A percentile compares a stretch with the other conserved stretches of the same genome.
Evolutionary conservation across 1,284 basidiomycete genomes (phyloP).

Genomic region (Tremellales sp.): DNA sequence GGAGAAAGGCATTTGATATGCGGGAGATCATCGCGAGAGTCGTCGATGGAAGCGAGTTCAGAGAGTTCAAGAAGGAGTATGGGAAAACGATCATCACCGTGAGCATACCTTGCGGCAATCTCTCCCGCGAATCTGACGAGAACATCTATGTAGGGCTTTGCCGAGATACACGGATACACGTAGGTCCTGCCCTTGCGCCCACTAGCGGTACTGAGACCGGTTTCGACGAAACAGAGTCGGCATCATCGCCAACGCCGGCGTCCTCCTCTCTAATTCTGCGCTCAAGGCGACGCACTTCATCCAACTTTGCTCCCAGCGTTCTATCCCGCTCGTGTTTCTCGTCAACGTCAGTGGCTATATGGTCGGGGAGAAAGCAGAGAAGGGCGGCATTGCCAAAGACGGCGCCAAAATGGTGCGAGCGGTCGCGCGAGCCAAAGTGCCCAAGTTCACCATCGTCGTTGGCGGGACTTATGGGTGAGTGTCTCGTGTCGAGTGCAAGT

Average conservation of each 20-base stretch:
- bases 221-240: conserved; percentile 59
- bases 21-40: conserved; percentile 85
- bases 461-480: conserved; percentile 79
- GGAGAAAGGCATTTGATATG: conserved; percentile 86
- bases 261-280: conserved; percentile 88
- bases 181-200: conserved; percentile 1
- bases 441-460: conserved; percentile 90
- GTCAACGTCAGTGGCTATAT: conserved; percentile 91
- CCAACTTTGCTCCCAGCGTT: conserved; percentile 84
- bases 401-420: conserved; percentile 98
- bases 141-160: conserved; percentile 64
- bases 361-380: conserved; percentile 91
- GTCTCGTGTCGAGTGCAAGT: background rate
- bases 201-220: background rate
- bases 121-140: background rate
- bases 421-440: conserved; percentile 88
- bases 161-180: conserved; percentile 76
- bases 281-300: conserved; percentile 94
- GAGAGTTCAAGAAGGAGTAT: conserved; percentile 95
- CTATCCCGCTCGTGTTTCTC: conserved; percentile 84
- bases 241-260: conserved; percentile 90
- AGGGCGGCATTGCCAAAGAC: conserved; percentile 93
- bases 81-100: conserved; percentile 86
- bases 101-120: conserved; percentile 26
- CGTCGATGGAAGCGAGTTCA: conserved; percentile 85